Evolutionary conservation across 2,329 filamentous ascomycete species (phyloP), one percentile per base, ranked within the genome.

Genomic region (Cladophialophora carrionii): DNA sequence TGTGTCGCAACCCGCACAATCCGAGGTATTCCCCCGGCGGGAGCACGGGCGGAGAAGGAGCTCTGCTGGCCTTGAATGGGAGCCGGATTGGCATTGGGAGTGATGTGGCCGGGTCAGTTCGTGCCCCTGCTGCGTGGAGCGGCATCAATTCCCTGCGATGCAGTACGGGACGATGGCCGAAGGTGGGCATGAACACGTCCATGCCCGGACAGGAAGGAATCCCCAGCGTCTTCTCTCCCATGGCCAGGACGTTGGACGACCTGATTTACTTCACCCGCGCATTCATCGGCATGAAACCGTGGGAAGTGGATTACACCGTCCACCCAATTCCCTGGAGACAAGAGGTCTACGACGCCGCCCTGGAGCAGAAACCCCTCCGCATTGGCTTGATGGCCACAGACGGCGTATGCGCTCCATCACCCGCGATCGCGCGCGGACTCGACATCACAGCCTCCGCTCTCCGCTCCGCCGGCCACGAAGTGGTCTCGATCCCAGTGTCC

Each of bases 121-220:
- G 93, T 59, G 88, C 86, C 1, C 94, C 93, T 0, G 94, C 93
- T 4, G 92, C 96, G 72, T 97, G 92, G 80, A 90, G 90, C 1
- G 93, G 93, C 8, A 91, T 94, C 75, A 97, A 96, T 77, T 89
- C 90, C 20, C 79, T 97, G 26, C 87, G 90, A 41, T 96, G 93
- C 78, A 93, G 90, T 2, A 96, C 91, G 1, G 93, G 94, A 1
- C 85, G 93, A 56, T 97, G 93, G 92, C 91, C 92, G 0, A 96
- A 96, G 76, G 84, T 86, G 49, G 92, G 92, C 9, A 88, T 92
- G 75, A 86, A 85, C 67, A 96, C 93, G 0, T 93, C 90, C 72
- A 96, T 96, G 92, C 87, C 90, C 0, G 94, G 94, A 0, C 92
- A 97, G 75, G 94, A 97, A 74, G 93, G 92, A 0, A 87, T 97